Percentiles rank a stretch among this genome's conserved stretches.
These are phyloP conservation scores for Stachybotrys chartarum DNA, from an alignment of 2,329 filamentous ascomycete species.

Conservation along the genomic window DNA sequence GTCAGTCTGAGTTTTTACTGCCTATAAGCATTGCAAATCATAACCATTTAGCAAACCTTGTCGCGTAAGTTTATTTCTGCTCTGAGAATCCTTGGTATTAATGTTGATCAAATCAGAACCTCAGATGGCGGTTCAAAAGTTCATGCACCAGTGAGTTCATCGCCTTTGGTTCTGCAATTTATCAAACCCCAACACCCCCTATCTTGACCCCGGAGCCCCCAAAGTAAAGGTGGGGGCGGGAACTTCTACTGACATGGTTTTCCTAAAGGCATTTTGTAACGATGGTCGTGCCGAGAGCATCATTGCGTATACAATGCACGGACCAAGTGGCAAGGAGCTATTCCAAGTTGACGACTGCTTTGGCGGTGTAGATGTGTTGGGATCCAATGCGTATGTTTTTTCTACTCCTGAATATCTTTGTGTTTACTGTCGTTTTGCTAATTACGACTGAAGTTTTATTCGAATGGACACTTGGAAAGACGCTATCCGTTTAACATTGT, in stretches of 20 bases:
- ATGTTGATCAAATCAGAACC: background rate
- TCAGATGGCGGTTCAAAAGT: background rate
- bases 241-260: too few relatives aligned
- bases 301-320: background rate
- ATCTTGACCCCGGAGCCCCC: too few relatives aligned
- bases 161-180: too few relatives aligned
- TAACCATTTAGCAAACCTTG: background rate
- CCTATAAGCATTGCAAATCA: constrained; percentile 1
- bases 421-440: background rate
- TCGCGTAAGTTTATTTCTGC: background rate
- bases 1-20: background rate
- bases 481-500: background rate
- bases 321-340: constrained; percentile 1
- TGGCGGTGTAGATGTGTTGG: background rate
- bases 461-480: constrained; percentile 1
- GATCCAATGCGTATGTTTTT: background rate
- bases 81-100: too few relatives aligned
- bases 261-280: constrained; percentile 1
- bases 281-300: constrained; percentile 1
- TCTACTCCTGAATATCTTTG: background rate
- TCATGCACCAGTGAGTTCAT: background rate
- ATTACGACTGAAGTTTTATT: background rate
- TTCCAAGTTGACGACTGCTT: constrained; percentile 1
- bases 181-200: too few relatives aligned
- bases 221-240: too few relatives aligned